Percentiles rank a stretch among this genome's conserved stretches.
Evolutionary conservation across 116 monocot genomes (phyloP).

Genomic region (Dioscorea cayenensis): DNA sequence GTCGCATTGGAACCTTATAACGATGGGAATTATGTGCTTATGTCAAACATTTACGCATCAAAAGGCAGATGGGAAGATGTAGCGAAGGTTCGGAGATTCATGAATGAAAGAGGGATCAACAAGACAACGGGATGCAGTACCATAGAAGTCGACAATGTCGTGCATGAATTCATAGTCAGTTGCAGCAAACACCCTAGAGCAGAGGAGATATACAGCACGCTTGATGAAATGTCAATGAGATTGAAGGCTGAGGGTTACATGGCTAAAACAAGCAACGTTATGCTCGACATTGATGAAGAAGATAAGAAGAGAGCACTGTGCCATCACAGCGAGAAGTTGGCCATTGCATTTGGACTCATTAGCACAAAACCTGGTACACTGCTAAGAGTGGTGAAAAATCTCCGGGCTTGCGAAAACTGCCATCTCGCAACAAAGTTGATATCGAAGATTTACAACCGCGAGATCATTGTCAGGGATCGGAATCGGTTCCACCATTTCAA

Average conservation of each 20-base stretch:
- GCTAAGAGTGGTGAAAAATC: conserved; percentile 42
- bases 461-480: conserved; percentile 29
- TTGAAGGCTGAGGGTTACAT: conserved; percentile 32
- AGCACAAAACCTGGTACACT: conserved; percentile 7
- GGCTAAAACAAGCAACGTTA: conserved; percentile 20
- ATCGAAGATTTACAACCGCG: conserved; percentile 23
- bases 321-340: too few species aligned
- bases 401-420: conserved; percentile 34
- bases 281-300: conserved; percentile 25
- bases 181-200: conserved; percentile 21
- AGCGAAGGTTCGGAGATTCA: conserved; percentile 24
- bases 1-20: conserved; percentile 48
- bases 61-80: conserved; percentile 46
- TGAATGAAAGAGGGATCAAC: conserved; percentile 24
- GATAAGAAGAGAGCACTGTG: conserved; percentile 25
- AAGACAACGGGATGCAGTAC: conserved; percentile 59
- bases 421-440: conserved; percentile 31
- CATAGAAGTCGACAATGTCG: conserved; percentile 36
- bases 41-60: conserved; percentile 54
- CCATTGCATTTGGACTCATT: conserved; percentile 3
- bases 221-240: conserved; percentile 15
- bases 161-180: conserved; percentile 51
- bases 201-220: conserved; percentile 14
- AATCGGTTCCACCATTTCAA: conserved; percentile 40
- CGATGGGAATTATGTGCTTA: conserved; percentile 47